Conservation (phyloP, 768 basidiomycete genomes). For the Mrakia gelida region DNA sequence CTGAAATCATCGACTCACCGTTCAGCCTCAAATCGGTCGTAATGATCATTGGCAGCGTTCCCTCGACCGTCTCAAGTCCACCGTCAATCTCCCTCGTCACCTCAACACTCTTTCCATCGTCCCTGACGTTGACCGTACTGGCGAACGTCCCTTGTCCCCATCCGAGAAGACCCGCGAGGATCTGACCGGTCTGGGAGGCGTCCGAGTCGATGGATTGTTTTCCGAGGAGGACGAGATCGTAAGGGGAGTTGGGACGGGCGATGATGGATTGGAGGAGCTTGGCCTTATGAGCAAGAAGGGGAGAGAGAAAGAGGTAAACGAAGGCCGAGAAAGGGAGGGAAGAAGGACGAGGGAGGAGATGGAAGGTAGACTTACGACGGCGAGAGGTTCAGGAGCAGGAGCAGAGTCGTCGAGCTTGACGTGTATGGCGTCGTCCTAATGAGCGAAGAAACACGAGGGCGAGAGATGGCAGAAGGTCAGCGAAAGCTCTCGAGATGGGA, state of each 20-base stretch:
- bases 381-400: slow-evolving; percentile 80
- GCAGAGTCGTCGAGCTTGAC: slow-evolving; percentile 72
- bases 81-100: slow-evolving; percentile 93
- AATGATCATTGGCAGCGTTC: slow-evolving; percentile 73
- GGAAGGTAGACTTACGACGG: slow-evolving; percentile 51
- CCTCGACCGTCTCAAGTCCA: slow-evolving; percentile 75
- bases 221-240: slow-evolving; percentile 85
- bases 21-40: slow-evolving; percentile 83
- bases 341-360: not conserved
- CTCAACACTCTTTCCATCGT: slow-evolving; percentile 55
- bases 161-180: slow-evolving; percentile 85
- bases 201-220: slow-evolving; percentile 99
- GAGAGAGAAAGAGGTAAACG: not conserved
- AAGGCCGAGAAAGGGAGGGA: not conserved
- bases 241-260: slow-evolving; percentile 51
- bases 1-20: not conserved
- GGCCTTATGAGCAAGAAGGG: slow-evolving; percentile 40
- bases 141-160: slow-evolving; percentile 97
- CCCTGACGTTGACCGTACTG: slow-evolving; percentile 70
- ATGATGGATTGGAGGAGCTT: slow-evolving; percentile 76
- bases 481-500: not conserved
- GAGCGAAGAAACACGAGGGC: not conserved
- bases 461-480: not conserved
- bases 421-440: slow-evolving; percentile 75
- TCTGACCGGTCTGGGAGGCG: slow-evolving; percentile 90